Evolutionary conservation across 176 grass and related monocot genomes (phyloP).

Genomic region (Luzula sylvatica): DNA sequence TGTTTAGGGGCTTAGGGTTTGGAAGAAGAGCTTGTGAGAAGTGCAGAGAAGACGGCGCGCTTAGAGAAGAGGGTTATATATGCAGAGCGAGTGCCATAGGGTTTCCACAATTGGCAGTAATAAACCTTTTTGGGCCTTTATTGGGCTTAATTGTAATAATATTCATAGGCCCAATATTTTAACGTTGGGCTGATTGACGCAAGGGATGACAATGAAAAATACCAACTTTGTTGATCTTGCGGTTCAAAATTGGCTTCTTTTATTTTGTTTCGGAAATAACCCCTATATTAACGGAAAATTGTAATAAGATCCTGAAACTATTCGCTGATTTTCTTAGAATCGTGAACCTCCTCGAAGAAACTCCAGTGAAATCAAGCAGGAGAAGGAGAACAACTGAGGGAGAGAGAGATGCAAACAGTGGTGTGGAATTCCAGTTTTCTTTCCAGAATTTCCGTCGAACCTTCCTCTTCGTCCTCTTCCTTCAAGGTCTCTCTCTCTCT

Average conservation of each 20-base stretch:
- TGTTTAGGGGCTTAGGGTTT: background rate
- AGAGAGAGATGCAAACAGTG: conserved; percentile 42
- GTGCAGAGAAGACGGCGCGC: conserved; percentile 11
- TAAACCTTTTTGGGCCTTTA: background rate
- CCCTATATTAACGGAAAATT: no score
- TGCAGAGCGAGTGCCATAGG: background rate
- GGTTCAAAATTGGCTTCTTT: conserved; percentile 11
- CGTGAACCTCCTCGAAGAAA: background rate
- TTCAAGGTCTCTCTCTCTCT: conserved; percentile 2
- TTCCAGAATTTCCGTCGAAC: conserved; percentile 20
- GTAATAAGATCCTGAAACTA: no score
- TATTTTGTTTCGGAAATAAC: background rate
- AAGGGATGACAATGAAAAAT: background rate
- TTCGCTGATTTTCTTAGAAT: no score
- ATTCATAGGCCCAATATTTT: background rate
- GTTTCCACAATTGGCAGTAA: background rate
- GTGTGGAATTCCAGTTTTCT: conserved; percentile 27
- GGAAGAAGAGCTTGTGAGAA: background rate
- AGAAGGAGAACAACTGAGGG: background rate
- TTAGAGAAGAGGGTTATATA: background rate
- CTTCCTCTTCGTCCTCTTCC: conserved; percentile 32
- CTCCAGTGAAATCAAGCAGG: background rate
- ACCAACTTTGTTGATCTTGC: background rate
- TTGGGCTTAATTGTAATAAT: background rate
- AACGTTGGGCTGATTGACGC: background rate